These are phyloP conservation scores for Eucalyptus tenuipes DNA, from an alignment of 345 rosid genomes.

Conservation along the genomic window DNA sequence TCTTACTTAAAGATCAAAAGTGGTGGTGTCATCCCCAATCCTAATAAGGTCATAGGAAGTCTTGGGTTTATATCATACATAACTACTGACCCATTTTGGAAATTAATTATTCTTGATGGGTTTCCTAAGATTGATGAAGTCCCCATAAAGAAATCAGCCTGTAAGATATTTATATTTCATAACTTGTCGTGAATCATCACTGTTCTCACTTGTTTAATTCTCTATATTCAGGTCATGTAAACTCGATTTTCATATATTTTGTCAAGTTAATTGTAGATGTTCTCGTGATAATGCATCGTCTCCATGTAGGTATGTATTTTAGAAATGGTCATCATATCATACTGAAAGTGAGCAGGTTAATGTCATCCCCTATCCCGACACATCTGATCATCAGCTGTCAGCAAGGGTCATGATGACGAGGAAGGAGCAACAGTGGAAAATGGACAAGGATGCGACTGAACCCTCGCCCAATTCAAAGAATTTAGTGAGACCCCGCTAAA, in stretches of 20 bases:
- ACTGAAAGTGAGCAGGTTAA: neutral
- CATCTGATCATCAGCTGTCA: neutral
- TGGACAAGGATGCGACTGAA: neutral
- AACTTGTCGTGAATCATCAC: neutral
- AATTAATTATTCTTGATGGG: neutral
- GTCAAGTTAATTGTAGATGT: neutral
- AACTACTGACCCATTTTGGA: neutral
- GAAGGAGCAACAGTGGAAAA: neutral
- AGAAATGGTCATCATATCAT: neutral
- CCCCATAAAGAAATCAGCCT: neutral
- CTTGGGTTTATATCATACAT: neutral
- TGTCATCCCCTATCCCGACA: neutral
- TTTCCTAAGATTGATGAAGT: neutral
- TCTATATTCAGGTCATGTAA: neutral
- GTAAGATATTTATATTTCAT: neutral
- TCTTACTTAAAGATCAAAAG: neutral
- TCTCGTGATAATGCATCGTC: neutral
- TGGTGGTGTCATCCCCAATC: neutral
- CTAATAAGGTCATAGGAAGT: neutral
- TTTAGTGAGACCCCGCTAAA: neutral
- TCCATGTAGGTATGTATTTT: neutral
- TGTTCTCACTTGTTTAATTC: neutral
- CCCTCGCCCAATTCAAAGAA: neutral
- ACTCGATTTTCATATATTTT: neutral
- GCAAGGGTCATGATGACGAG: neutral